Evolutionary conservation across 768 basidiomycete genomes (phyloP).

Genomic region (Leccinum disarticulatum): DNA sequence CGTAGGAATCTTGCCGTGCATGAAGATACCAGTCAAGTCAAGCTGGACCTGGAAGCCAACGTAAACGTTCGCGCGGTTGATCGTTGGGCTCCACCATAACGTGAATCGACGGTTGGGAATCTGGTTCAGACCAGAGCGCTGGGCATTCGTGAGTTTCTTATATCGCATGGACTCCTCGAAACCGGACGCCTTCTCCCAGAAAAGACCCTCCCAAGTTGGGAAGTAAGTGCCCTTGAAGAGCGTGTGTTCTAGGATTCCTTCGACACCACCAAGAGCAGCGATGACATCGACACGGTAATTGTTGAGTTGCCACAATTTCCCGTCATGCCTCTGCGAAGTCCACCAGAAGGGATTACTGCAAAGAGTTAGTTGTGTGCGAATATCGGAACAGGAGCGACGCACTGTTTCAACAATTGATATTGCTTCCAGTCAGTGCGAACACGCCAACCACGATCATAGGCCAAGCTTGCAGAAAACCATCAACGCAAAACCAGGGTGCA

Average conservation of each 20-base stretch:
- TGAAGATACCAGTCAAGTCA: conserved; percentile 96
- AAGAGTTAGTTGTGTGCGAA: conserved; percentile 11
- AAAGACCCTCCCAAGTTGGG: conserved; percentile 97
- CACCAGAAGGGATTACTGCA: conserved; percentile 96
- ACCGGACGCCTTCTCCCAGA: conserved; percentile 98
- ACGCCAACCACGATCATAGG: conserved; percentile 99
- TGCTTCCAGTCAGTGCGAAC: conserved; percentile 98
- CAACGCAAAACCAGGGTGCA: background rate
- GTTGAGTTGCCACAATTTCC: conserved; percentile 95
- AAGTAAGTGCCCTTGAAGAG: conserved; percentile 98
- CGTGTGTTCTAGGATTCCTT: conserved; percentile 95
- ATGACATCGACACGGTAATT: conserved; percentile 99
- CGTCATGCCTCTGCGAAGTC: conserved; percentile 96
- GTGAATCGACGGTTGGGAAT: conserved; percentile 99
- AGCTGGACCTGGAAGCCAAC: conserved; percentile 99
- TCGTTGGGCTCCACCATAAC: conserved; percentile 98
- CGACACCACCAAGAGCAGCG: conserved; percentile 95
- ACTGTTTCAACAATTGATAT: conserved; percentile 92
- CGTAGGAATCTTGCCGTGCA: conserved; percentile 98
- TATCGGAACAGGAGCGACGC: conserved; percentile 27
- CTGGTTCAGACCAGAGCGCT: conserved; percentile 95
- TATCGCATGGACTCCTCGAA: conserved; percentile 97
- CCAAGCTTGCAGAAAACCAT: conserved; percentile 50
- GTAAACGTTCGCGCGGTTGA: conserved; percentile 98
- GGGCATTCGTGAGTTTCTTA: conserved; percentile 97